These are phyloP conservation scores for Austroboletus festivus DNA, from an alignment of 768 basidiomycete species.

Conservation along the genomic window DNA sequence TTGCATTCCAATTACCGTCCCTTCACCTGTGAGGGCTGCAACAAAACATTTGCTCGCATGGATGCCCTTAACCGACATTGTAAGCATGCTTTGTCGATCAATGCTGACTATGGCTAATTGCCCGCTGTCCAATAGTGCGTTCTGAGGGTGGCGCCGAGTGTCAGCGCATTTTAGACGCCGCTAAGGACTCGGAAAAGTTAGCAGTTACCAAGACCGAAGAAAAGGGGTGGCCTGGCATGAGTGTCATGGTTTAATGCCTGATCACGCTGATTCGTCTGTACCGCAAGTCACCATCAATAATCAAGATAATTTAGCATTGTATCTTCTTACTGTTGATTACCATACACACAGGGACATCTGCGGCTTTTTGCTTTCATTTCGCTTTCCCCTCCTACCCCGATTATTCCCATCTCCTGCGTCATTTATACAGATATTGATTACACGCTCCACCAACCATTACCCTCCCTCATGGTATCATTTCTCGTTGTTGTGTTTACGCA, in stretches of 20 bases:
- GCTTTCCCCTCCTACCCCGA: background rate
- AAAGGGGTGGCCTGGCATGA: constrained; percentile 31
- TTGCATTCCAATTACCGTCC: constrained; percentile 91
- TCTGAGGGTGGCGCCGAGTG: constrained; percentile 85
- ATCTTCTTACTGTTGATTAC: constrained; percentile 20
- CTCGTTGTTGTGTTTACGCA: background rate
- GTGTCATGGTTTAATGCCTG: constrained; percentile 29
- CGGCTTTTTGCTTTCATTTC: constrained; percentile 24
- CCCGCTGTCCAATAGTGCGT: constrained; percentile 44
- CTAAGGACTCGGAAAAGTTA: constrained; percentile 25
- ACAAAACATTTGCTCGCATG: constrained; percentile 90
- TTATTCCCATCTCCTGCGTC: constrained; percentile 8
- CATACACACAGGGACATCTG: constrained; percentile 29
- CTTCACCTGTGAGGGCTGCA: constrained; percentile 90
- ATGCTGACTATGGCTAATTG: background rate
- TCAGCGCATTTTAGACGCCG: constrained; percentile 39
- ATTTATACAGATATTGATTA: constrained; percentile 28
- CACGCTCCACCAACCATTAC: constrained; percentile 9
- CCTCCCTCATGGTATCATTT: background rate
- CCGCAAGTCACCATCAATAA: constrained; percentile 17
- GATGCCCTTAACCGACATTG: constrained; percentile 93
- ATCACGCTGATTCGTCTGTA: constrained; percentile 3
- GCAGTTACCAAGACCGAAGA: constrained; percentile 32
- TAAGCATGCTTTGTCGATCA: constrained; percentile 41
- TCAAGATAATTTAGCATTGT: constrained; percentile 20